Conservation (phyloP, 306 rosid species). For the Alnus rubra region DNA sequence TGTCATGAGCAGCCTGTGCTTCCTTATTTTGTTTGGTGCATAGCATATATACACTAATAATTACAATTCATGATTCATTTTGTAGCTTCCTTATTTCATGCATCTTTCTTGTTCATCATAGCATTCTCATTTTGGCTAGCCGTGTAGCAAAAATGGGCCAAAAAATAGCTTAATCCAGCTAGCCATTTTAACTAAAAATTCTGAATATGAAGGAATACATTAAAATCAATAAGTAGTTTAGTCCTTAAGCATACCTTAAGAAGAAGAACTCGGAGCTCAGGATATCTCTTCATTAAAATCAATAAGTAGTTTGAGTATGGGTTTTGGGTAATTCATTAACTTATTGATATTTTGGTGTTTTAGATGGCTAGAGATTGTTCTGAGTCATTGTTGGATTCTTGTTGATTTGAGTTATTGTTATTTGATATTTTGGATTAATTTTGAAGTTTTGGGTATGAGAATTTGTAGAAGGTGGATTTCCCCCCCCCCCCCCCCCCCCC, state of each 20-base stretch:
- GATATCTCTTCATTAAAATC: background rate
- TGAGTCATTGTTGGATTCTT: constrained; percentile 1
- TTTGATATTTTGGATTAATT: background rate
- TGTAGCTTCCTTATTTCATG: no score
- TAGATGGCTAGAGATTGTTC: background rate
- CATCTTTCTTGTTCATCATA: no score
- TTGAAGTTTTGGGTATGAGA: background rate
- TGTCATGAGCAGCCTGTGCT: no score
- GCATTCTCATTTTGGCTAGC: no score
- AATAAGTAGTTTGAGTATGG: background rate
- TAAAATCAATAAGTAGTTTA: background rate
- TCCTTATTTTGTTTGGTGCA: no score
- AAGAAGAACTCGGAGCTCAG: background rate
- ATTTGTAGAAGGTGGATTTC: background rate
- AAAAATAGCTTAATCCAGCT: no score
- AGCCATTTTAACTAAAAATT: no score
- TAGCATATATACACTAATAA: no score
- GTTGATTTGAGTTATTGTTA: background rate
- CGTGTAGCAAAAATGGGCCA: no score
- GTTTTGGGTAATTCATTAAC: background rate
- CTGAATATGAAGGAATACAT: no score
- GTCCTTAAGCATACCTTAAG: background rate
- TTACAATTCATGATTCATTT: no score
- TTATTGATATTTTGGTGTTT: background rate
- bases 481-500: no score